A percentile compares a stretch with the other conserved stretches of the same genome.
Evolutionary conservation across 169 alveolate species (phyloP).

Genomic region (Plasmodium reichenowi): DNA sequence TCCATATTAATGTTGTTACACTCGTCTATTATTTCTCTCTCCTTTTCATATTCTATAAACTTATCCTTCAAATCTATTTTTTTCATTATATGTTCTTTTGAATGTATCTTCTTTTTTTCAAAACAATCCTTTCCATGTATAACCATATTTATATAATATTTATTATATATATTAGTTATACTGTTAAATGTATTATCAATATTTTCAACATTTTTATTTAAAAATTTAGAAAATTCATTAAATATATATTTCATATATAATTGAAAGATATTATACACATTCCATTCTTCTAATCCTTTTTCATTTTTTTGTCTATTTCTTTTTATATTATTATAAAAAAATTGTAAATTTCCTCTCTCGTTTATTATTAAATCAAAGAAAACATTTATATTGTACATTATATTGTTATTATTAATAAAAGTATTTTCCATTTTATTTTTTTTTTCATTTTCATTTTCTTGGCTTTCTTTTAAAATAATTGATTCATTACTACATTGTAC

Average conservation of each 20-base stretch:
- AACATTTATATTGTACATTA: constrained; percentile 20
- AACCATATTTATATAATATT: no score
- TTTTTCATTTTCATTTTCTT: background rate
- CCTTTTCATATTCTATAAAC: no score
- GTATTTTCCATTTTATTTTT: background rate
- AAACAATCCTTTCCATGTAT: no score
- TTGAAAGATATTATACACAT: constrained; percentile 11
- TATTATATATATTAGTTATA: no score
- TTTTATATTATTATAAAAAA: constrained; percentile 22
- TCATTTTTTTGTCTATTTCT: constrained; percentile 11
- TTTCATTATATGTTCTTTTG: background rate
- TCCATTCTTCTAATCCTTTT: constrained; percentile 21
- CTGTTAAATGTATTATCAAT: no score
- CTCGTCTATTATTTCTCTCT: no score
- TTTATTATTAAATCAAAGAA: constrained; percentile 44
- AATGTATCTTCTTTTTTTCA: background rate
- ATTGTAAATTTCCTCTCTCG: background rate
- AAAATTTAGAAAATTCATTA: background rate
- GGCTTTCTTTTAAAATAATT: no score
- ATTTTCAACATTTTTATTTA: no score
- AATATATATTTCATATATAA: constrained; percentile 24
- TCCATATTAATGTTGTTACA: background rate
- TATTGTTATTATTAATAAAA: background rate
- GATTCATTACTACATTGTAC: no score
- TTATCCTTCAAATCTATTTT: background rate